These are phyloP conservation scores for Carallia pectinifolia DNA, from an alignment of 345 rosid genomes.

Conservation along the genomic window DNA sequence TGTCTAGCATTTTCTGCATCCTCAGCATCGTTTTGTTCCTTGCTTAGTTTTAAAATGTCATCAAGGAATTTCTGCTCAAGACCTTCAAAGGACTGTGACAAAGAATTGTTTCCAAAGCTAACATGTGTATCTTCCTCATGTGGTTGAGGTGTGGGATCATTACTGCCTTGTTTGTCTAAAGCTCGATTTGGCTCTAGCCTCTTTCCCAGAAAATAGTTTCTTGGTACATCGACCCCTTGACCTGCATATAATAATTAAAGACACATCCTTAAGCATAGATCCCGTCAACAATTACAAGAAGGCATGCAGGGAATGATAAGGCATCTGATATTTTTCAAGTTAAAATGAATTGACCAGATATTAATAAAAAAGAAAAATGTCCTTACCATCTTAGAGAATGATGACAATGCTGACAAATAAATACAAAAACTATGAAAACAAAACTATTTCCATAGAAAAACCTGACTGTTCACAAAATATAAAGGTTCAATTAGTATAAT, in stretches of 20 bases:
- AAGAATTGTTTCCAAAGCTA: slow-evolving; percentile 49
- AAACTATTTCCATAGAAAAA: too few relatives aligned
- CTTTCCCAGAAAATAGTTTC: slow-evolving; percentile 61
- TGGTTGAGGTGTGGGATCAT: slow-evolving; percentile 51
- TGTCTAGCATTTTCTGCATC: slow-evolving; percentile 82
- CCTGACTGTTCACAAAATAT: too few relatives aligned
- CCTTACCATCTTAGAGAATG: too few relatives aligned
- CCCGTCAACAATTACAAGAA: too few relatives aligned
- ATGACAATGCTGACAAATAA: too few relatives aligned
- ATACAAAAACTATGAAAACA: too few relatives aligned
- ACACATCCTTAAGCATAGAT: slow-evolving; percentile 14
- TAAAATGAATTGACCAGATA: too few relatives aligned
- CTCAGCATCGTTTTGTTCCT: slow-evolving; percentile 73
- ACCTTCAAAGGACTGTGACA: slow-evolving; percentile 54
- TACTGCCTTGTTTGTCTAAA: slow-evolving; percentile 50
- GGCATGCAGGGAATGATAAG: background rate
- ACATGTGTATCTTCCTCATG: slow-evolving; percentile 51
- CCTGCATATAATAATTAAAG: slow-evolving; percentile 39
- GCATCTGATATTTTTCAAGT: background rate
- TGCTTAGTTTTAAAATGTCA: slow-evolving; percentile 62
- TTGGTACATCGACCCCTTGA: slow-evolving; percentile 62
- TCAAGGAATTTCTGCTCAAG: slow-evolving; percentile 70
- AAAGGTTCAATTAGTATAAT: too few relatives aligned
- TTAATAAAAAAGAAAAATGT: too few relatives aligned
- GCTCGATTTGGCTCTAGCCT: slow-evolving; percentile 44